Conservation (phyloP, 2,329 filamentous ascomycete genomes). For the Colletotrichum karsti region DNA sequence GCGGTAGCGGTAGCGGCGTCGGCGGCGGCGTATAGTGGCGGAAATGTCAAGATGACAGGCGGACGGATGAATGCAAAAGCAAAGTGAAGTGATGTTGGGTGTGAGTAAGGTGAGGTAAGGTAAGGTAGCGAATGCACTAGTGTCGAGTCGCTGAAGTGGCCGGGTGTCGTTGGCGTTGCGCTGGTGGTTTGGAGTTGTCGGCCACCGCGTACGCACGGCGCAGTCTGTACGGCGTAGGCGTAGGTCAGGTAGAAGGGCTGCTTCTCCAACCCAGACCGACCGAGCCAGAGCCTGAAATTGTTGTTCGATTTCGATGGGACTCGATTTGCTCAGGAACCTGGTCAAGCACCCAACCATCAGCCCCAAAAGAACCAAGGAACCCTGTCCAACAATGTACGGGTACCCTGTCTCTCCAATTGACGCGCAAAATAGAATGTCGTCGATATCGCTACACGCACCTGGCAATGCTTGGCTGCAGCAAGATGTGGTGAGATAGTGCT, state of each 20-base stretch:
- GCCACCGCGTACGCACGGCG: not conserved
- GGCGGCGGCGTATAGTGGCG: not conserved
- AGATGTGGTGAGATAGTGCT: no score
- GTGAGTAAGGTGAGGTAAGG: not conserved
- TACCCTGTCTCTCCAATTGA: not conserved
- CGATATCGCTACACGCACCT: not conserved
- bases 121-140: not conserved
- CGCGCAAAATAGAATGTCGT: not conserved
- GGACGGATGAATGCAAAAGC: slow-evolving; percentile 4
- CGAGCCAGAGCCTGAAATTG: not conserved
- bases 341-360: not conserved
- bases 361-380: not conserved
- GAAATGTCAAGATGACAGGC: not conserved
- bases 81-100: not conserved
- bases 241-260: not conserved
- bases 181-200: not conserved
- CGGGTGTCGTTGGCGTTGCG: not conserved
- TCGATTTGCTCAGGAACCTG: slow-evolving; percentile 4
- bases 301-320: not conserved
- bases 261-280: not conserved
- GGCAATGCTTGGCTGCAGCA: not conserved
- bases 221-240: not conserved
- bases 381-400: not conserved
- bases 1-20: no score
- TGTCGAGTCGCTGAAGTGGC: not conserved